Conservation (phyloP, 768 basidiomycete species). For the Mycena albidolilacea region DNA sequence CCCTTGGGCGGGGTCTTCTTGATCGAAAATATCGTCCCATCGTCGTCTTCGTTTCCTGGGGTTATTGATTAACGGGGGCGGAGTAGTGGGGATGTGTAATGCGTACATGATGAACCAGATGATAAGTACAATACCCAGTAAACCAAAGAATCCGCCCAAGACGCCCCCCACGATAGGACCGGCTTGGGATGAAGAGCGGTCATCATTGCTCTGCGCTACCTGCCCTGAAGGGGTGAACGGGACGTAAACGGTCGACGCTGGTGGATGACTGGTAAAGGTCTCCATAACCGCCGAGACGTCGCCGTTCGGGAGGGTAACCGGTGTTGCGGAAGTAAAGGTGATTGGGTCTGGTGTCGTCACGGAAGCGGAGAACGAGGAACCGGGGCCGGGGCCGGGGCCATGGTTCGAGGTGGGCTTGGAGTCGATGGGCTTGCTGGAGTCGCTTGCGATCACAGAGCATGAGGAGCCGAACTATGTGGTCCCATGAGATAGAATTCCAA, state of each 20-base stretch:
- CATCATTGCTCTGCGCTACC: slow-evolving; percentile 34
- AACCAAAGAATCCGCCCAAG: slow-evolving; percentile 68
- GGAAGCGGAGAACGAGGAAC: slow-evolving; percentile 44
- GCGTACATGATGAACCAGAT: slow-evolving; percentile 69
- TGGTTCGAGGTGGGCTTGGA: not conserved
- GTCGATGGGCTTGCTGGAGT: not conserved
- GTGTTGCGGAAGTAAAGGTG: slow-evolving; percentile 47
- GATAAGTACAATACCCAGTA: slow-evolving; percentile 59
- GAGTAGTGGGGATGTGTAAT: slow-evolving; percentile 19
- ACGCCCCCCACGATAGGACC: slow-evolving; percentile 69
- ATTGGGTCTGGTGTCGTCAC: slow-evolving; percentile 51
- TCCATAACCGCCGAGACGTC: slow-evolving; percentile 52
- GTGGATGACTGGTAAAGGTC: slow-evolving; percentile 55
- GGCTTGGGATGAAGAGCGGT: slow-evolving; percentile 47
- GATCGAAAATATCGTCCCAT: slow-evolving; percentile 70
- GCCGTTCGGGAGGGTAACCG: slow-evolving; percentile 59
- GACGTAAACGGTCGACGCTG: slow-evolving; percentile 49
- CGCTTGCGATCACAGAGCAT: slow-evolving; percentile 43
- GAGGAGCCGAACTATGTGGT: slow-evolving; percentile 52
- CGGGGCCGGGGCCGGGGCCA: slow-evolving; percentile 21
- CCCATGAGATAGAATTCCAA: too few species aligned
- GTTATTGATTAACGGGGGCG: slow-evolving; percentile 23
- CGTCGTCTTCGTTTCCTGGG: slow-evolving; percentile 60
- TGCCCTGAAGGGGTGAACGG: slow-evolving; percentile 36
- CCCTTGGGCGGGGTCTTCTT: slow-evolving; percentile 48